phyloP scores from a whole-genome alignment of 192 early-diverging fungal species.

The Coemansia sp. region DNA sequence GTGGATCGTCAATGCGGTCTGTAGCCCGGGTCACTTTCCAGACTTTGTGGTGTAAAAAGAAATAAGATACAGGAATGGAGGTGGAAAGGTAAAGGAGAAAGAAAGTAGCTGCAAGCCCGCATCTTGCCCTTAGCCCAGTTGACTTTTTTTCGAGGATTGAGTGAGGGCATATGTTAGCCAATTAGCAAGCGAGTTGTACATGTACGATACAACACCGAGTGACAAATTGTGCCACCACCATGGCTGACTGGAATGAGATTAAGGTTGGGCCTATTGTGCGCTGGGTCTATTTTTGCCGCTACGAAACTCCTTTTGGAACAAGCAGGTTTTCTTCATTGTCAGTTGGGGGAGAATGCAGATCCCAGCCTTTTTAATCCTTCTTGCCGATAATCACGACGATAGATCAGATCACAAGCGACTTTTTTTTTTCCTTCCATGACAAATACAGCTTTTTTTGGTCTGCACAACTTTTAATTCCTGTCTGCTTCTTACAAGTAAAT shows the following conservation, averaged over 20 bases:
- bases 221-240: not conserved
- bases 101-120: not conserved
- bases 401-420: not conserved
- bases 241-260: not conserved
- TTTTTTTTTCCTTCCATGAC: not conserved
- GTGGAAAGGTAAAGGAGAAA: not conserved
- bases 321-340: not conserved
- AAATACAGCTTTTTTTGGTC: not conserved
- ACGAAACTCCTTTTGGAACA: not conserved
- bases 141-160: not conserved
- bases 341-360: not conserved
- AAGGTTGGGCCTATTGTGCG: not conserved
- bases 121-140: not conserved
- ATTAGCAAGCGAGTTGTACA: not conserved
- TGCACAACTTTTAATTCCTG: not conserved
- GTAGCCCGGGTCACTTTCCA: slow-evolving; percentile 5
- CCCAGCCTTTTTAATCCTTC: not conserved
- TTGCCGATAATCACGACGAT: not conserved
- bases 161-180: not conserved
- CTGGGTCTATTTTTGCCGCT: not conserved
- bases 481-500: not conserved
- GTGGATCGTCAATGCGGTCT: slow-evolving; percentile 15
- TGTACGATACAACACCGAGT: slow-evolving; percentile 5
- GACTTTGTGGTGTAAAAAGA: not conserved
- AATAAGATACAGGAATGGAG: not conserved